A percentile compares a stretch with the other conserved stretches of the same genome.
phyloP scores from a whole-genome alignment of 106 monocot species.

The Dendrobium huoshanense region DNA sequence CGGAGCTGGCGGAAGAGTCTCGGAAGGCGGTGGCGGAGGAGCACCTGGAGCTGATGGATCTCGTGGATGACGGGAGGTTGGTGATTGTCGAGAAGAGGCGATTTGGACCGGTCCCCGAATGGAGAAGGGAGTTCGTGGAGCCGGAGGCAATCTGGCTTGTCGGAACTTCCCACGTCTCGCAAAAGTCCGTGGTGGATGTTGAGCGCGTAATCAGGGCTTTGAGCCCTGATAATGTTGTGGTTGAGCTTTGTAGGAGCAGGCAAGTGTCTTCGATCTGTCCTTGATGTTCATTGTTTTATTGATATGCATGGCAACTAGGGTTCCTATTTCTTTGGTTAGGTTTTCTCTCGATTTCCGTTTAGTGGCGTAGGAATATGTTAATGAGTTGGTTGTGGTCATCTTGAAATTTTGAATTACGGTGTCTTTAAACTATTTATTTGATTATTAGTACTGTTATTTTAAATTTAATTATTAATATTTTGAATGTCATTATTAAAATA shows the following conservation, averaged over 20 bases:
- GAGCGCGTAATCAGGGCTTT: slow-evolving; percentile 55
- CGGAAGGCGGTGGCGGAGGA: slow-evolving; percentile 27
- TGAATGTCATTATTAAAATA: too few species aligned
- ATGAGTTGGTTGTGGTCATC: too few species aligned
- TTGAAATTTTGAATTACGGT: too few species aligned
- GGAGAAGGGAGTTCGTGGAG: slow-evolving; percentile 77
- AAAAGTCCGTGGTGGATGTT: slow-evolving; percentile 55
- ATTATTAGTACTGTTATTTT: too few species aligned
- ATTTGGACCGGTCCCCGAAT: slow-evolving; percentile 78
- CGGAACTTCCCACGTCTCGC: slow-evolving; percentile 76
- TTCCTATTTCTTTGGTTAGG: not conserved
- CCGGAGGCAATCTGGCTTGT: slow-evolving; percentile 82
- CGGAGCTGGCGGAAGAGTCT: slow-evolving; percentile 44
- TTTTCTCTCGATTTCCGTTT: too few species aligned
- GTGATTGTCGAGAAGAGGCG: slow-evolving; percentile 49
- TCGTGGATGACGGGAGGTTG: slow-evolving; percentile 58
- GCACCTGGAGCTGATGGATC: slow-evolving; percentile 53
- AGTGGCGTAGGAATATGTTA: too few species aligned
- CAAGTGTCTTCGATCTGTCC: slow-evolving; percentile 22
- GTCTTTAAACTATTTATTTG: too few species aligned
- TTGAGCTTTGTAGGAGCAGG: slow-evolving; percentile 97
- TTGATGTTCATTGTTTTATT: not conserved
- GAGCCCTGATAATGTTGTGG: slow-evolving; percentile 79
- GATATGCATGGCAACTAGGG: not conserved
- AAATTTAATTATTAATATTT: too few species aligned